Percentiles rank a stretch among this genome's conserved stretches.
Evolutionary conservation across 495 filamentous ascomycete genomes (phyloP).

Genomic region (Neurospora sp.): DNA sequence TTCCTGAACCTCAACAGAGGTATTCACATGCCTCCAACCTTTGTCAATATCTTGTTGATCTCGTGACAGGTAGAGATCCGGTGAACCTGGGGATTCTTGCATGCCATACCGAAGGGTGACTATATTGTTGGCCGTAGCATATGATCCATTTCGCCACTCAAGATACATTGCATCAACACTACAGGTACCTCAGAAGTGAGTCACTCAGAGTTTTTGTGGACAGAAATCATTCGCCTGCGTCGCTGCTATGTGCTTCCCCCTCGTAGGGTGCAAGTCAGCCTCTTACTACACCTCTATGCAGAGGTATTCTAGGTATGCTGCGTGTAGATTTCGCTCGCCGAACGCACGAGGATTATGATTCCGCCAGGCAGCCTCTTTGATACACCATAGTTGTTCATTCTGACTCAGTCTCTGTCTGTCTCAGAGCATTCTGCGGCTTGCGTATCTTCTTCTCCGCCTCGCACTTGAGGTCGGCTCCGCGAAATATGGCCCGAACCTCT

Average conservation of each 20-base stretch:
- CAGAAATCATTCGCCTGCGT: background rate
- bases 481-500: background rate
- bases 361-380: background rate
- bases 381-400: background rate
- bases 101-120: background rate
- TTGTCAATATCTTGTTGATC: background rate
- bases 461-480: background rate
- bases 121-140: background rate
- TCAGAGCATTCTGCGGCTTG: background rate
- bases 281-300: background rate
- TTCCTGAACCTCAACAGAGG: background rate
- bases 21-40: background rate
- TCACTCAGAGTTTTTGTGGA: background rate
- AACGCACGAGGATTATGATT: background rate
- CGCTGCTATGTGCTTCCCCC: background rate
- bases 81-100: background rate
- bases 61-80: background rate
- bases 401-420: background rate
- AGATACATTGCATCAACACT: background rate
- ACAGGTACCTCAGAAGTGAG: background rate
- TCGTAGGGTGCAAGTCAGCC: background rate
- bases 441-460: background rate
- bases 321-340: background rate
- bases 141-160: background rate
- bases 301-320: background rate